Percentiles rank a stretch among this genome's conserved stretches.
Evolutionary conservation across 2,329 filamentous ascomycete species (phyloP).

Genomic region (Leptographium flavum): DNA sequence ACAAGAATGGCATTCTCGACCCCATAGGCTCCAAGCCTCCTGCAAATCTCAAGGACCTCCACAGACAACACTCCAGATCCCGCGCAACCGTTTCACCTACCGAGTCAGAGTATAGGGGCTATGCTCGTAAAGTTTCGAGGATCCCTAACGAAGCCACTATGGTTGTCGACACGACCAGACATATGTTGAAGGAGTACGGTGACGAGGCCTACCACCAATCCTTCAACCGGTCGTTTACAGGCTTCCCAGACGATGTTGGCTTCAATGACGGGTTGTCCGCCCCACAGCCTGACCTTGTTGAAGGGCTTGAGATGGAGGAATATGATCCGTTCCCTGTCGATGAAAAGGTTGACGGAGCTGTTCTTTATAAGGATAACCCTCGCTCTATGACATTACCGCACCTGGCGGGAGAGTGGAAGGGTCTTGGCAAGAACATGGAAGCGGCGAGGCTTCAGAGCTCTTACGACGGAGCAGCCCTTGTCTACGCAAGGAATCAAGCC

Average conservation of each 20-base stretch:
- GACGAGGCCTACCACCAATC: not conserved
- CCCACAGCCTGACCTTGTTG: not conserved
- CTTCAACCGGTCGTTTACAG: not conserved
- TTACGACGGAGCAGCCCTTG: slow-evolving; percentile 16
- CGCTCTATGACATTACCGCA: slow-evolving; percentile 16
- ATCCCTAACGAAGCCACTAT: not conserved
- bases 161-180: not conserved
- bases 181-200: not conserved
- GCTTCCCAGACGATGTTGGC: not conserved
- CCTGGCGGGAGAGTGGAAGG: slow-evolving; percentile 15
- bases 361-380: slow-evolving; percentile 10
- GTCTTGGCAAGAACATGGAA: slow-evolving; percentile 6
- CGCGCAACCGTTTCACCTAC: not conserved
- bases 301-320: not conserved
- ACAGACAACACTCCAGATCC: not conserved
- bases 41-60: not conserved
- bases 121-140: not conserved
- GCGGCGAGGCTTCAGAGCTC: slow-evolving; percentile 11
- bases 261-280: not conserved
- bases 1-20: not conserved
- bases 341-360: slow-evolving; percentile 2
- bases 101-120: not conserved
- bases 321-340: not conserved
- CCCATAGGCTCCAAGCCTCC: not conserved
- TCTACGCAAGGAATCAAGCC: slow-evolving; percentile 15